Percentiles rank a stretch among this genome's conserved stretches.
These are phyloP conservation scores for Orbilia javanica DNA, from an alignment of 2,329 filamentous ascomycete genomes.

Conservation along the genomic window DNA sequence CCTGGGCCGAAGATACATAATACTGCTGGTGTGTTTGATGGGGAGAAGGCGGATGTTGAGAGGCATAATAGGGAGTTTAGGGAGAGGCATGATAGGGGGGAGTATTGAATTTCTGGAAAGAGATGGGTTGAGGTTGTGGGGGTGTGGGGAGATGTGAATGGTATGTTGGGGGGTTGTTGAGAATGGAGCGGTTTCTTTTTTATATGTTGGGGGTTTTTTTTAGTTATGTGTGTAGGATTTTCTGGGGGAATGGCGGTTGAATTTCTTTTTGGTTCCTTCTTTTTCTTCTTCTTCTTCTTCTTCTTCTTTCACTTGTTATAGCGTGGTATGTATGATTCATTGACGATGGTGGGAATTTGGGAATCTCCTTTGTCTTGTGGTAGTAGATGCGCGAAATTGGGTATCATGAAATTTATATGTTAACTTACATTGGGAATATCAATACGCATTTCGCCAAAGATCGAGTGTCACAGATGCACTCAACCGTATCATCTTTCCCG, in stretches of 20 bases:
- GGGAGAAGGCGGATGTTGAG: constrained; percentile 46
- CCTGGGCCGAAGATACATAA: constrained; percentile 25
- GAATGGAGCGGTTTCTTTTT: not conserved
- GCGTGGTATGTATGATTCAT: not conserved
- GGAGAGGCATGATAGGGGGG: constrained; percentile 35
- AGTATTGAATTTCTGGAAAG: not conserved
- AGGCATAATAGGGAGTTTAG: constrained; percentile 51
- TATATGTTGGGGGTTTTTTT: not conserved
- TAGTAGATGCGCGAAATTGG: constrained; percentile 6
- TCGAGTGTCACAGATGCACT: not conserved
- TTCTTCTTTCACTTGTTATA: not conserved
- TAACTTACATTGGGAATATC: constrained; percentile 5
- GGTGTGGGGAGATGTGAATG: not conserved
- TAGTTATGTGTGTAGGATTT: not conserved
- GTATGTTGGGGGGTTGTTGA: not conserved
- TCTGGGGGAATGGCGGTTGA: not conserved
- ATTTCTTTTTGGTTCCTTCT: not conserved
- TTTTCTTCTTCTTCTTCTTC: constrained; percentile 3
- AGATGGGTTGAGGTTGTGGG: not conserved
- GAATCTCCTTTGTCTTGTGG: not conserved
- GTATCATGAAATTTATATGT: not conserved
- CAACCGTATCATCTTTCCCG: not conserved
- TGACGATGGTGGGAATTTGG: constrained; percentile 3
- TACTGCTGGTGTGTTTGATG: constrained; percentile 20
- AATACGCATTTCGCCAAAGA: constrained; percentile 4